These are phyloP conservation scores for Podospora tetraspora DNA, from an alignment of 495 filamentous ascomycete species.

Conservation along the genomic window DNA sequence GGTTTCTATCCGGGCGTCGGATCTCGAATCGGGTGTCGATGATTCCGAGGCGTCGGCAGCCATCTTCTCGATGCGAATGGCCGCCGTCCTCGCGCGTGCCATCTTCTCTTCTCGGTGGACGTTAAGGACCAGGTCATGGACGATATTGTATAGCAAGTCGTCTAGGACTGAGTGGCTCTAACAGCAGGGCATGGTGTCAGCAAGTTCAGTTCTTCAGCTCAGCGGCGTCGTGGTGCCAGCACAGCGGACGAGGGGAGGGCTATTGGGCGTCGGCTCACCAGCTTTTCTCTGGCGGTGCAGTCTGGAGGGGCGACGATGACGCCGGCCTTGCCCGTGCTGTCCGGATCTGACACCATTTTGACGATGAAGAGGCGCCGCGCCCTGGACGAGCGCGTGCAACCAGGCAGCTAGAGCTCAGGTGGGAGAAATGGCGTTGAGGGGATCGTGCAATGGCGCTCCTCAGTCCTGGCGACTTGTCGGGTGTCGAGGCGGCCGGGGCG, in stretches of 20 bases:
- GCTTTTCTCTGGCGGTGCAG: constrained; percentile 36
- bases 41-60: constrained; percentile 50
- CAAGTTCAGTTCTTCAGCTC: neutral
- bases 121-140: constrained; percentile 64
- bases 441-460: constrained; percentile 3
- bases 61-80: constrained; percentile 63
- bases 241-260: too few species aligned
- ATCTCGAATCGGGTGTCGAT: constrained; percentile 36
- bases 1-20: constrained; percentile 57
- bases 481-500: neutral
- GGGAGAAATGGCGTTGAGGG: constrained; percentile 6
- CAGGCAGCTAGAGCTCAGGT: neutral
- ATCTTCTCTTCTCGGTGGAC: constrained; percentile 71
- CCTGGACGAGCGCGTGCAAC: constrained; percentile 2
- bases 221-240: too few species aligned
- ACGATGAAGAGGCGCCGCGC: constrained; percentile 9
- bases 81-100: constrained; percentile 65
- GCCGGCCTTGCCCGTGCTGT: constrained; percentile 44
- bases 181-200: constrained; percentile 1
- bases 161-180: constrained; percentile 56
- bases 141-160: constrained; percentile 65
- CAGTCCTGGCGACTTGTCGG: neutral
- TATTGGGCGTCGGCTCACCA: constrained; percentile 35
- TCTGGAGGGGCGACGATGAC: constrained; percentile 42
- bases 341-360: constrained; percentile 33